These are phyloP conservation scores for Lyophyllum decastes DNA, from an alignment of 768 basidiomycete species.

Conservation along the genomic window DNA sequence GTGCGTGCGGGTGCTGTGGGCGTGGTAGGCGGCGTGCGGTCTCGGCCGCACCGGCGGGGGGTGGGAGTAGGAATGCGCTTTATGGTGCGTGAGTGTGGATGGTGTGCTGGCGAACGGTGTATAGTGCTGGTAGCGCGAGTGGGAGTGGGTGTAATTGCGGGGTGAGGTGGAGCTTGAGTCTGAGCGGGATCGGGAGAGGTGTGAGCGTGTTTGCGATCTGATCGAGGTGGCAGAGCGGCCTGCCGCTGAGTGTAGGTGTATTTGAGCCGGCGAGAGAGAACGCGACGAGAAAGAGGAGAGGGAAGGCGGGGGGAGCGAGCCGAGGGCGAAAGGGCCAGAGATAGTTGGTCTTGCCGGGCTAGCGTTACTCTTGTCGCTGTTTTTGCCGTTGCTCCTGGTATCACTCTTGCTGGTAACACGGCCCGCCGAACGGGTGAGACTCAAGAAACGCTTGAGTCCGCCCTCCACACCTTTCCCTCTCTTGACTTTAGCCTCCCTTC, in stretches of 20 bases:
- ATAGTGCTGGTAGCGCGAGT: not conserved
- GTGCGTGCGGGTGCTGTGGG: not conserved
- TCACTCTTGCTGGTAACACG: not conserved
- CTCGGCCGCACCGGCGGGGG: not conserved
- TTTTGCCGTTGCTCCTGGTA: conserved; percentile 4
- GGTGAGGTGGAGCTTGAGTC: conserved; percentile 12
- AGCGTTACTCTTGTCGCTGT: conserved; percentile 9
- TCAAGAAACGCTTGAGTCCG: conserved; percentile 37
- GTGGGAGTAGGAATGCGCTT: conserved; percentile 11
- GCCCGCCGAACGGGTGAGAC: conserved; percentile 25
- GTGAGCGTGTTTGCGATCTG: conserved; percentile 4
- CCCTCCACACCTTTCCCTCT: conserved; percentile 16
- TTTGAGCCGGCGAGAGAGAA: conserved; percentile 13
- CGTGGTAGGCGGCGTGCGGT: not conserved
- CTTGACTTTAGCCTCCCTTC: conserved; percentile 1
- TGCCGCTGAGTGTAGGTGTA: conserved; percentile 1
- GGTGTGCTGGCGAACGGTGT: conserved; percentile 4
- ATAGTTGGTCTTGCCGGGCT: conserved; percentile 34
- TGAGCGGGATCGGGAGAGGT: conserved; percentile 8
- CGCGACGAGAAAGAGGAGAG: conserved; percentile 15
- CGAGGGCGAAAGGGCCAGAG: conserved; percentile 48
- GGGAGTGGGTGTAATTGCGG: not conserved
- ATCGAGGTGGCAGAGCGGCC: conserved; percentile 15
- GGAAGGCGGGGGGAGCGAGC: conserved; percentile 26
- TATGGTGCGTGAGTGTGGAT: conserved; percentile 6